Evolutionary conservation across 139 green algal genomes (phyloP).

Genomic region (Coccomyxa sp.): DNA sequence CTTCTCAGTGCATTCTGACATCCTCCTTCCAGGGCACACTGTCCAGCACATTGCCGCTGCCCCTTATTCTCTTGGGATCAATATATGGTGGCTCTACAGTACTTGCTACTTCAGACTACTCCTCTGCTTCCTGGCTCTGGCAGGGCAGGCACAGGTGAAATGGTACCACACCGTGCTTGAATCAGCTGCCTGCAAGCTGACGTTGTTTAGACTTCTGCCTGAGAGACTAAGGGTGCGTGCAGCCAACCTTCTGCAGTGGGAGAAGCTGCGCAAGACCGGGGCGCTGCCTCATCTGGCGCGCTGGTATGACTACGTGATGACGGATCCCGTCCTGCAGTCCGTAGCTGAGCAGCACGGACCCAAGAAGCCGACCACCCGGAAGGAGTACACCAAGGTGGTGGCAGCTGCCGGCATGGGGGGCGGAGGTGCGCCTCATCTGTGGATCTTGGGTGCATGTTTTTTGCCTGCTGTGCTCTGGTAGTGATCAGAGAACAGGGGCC

Average conservation of each 20-base stretch:
- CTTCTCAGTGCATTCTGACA: not conserved
- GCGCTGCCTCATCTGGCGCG: constrained; percentile 67
- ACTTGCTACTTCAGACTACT: not conserved
- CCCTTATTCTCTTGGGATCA: no score
- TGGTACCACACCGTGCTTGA: no score
- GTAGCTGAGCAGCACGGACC: constrained; percentile 31
- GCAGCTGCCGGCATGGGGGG: constrained; percentile 27
- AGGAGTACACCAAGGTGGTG: constrained; percentile 19
- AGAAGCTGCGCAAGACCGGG: constrained; percentile 49
- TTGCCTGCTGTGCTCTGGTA: not conserved
- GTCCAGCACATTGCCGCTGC: not conserved
- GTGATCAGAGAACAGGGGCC: not conserved
- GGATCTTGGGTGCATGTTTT: not conserved
- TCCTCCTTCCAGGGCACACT: not conserved
- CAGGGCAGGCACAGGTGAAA: not conserved
- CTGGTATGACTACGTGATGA: constrained; percentile 68
- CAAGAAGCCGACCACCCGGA: constrained; percentile 29
- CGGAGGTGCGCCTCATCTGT: constrained; percentile 18
- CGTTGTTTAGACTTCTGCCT: not conserved
- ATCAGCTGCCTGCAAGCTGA: no score
- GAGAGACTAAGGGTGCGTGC: no score
- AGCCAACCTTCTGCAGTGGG: constrained; percentile 57
- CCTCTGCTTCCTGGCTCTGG: not conserved
- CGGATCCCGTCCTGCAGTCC: constrained; percentile 36
- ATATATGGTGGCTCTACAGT: not conserved